Evolutionary conservation across 495 filamentous ascomycete species (phyloP), one percentile per base, ranked within the genome.

Genomic region (Hypoxylon crocopeplum): DNA sequence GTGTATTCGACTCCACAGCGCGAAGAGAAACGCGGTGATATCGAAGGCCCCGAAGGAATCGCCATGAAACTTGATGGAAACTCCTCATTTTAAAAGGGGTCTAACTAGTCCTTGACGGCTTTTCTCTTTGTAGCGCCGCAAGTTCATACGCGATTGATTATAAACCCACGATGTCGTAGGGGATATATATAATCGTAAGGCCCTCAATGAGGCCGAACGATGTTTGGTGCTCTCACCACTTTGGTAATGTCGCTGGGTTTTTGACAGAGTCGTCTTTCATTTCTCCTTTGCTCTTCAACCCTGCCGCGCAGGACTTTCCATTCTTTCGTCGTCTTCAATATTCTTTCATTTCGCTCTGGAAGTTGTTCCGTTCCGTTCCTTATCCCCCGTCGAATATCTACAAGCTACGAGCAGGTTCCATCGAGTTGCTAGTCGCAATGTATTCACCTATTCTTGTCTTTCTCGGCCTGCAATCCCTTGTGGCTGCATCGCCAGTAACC

Each of bases 1-100:
- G n/a, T n/a, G n/a, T 29, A 19, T 44, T 20, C 16, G 16, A 19
- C 13, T 24, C 39, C 15, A 33, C 30, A 25, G 40, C 39, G 32
- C 41, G 13, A 55, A 55, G 12, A 30, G 61, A 54, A 20, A 13
- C 65, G 52, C 37, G 58, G 49, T 13, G 30, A 36, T 21, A 49
- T 38, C 20, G 24, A 56, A 46, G 48, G 47, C 58, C 33, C 57
- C 22, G 25, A 48, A 19, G 59, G 50, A 59, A 46, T 34, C 47
- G 53, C 57, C 46, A 44, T 66, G 62, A 66, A 67, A 66, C 66
- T 50, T 32, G 21, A 24, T 13, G 15, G 57, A 63, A 66, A 66
- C 66, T 36, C 17, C 24, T 58, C 59, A 67, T 67, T 57, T 64
- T 29, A 51, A 39, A 59, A 32, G 48, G 52, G 38, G 45, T 32